Evolutionary conservation across 495 filamentous ascomycete genomes (phyloP).

Genomic region (Penicillium silybi): DNA sequence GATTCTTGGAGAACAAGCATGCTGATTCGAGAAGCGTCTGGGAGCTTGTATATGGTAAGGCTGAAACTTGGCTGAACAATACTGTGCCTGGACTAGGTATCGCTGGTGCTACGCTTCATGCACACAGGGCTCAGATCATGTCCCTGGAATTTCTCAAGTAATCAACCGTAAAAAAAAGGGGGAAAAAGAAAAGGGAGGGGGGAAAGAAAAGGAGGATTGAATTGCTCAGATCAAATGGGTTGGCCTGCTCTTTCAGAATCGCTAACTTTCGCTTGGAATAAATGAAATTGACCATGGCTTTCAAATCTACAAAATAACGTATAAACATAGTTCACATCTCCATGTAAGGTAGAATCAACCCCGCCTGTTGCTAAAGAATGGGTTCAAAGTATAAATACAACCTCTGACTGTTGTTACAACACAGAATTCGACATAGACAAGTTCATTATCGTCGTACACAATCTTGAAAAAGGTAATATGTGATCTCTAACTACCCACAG

Average conservation of each 20-base stretch:
- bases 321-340: too few species aligned
- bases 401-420: too few species aligned
- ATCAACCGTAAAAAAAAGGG: background rate
- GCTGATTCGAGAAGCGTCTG: conserved; percentile 41
- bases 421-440: background rate
- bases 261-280: too few species aligned
- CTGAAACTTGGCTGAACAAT: conserved; percentile 23
- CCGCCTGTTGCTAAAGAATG: too few species aligned
- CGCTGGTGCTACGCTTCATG: background rate
- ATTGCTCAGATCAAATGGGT: background rate
- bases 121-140: background rate
- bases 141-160: background rate
- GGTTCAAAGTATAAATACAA: too few species aligned
- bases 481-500: background rate
- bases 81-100: background rate
- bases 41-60: conserved; percentile 47
- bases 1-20: conserved; percentile 43
- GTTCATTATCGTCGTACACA: background rate
- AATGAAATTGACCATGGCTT: too few species aligned
- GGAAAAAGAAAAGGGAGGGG: too few species aligned
- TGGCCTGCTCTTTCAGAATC: too few species aligned
- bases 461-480: background rate
- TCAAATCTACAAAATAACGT: too few species aligned
- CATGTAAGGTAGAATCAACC: too few species aligned
- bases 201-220: background rate